phyloP scores from a whole-genome alignment of 169 alveolate species.

The Eimeria maxima region DNA sequence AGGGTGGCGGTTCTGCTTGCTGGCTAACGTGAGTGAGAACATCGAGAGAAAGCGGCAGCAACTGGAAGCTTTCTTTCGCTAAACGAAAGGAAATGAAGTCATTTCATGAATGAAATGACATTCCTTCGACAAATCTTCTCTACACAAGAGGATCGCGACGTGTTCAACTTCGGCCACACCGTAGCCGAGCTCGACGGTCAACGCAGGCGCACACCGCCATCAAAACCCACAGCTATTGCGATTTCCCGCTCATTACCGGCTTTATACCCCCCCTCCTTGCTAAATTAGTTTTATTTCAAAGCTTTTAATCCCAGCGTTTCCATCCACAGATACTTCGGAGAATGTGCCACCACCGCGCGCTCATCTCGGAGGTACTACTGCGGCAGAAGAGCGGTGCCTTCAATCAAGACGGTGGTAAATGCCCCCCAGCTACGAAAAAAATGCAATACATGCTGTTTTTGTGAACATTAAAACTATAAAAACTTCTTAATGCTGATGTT shows the following conservation, averaged over 20 bases:
- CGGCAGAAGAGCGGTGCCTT: background rate
- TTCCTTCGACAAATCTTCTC: background rate
- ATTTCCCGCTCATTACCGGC: background rate
- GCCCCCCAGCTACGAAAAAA: background rate
- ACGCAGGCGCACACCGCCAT: constrained; percentile 5
- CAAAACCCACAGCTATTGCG: background rate
- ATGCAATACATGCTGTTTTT: background rate
- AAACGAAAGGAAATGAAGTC: background rate
- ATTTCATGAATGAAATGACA: background rate
- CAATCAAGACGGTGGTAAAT: background rate
- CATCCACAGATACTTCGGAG: background rate
- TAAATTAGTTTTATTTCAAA: background rate
- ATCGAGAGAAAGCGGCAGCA: background rate
- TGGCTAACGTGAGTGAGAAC: background rate
- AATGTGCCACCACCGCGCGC: background rate
- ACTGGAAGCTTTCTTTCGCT: background rate
- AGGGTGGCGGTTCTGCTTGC: constrained; percentile 30
- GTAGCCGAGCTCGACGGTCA: constrained; percentile 54
- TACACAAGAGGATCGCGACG: background rate
- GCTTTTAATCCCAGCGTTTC: background rate
- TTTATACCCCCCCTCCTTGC: background rate
- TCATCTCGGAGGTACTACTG: background rate
- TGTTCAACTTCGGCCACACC: background rate
- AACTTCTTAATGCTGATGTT: background rate
- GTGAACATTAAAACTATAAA: too few species aligned